Base-by-base conservation (phyloP, 2,329 filamentous ascomycete species). In the Curvularia hawaiiensis region DNA sequence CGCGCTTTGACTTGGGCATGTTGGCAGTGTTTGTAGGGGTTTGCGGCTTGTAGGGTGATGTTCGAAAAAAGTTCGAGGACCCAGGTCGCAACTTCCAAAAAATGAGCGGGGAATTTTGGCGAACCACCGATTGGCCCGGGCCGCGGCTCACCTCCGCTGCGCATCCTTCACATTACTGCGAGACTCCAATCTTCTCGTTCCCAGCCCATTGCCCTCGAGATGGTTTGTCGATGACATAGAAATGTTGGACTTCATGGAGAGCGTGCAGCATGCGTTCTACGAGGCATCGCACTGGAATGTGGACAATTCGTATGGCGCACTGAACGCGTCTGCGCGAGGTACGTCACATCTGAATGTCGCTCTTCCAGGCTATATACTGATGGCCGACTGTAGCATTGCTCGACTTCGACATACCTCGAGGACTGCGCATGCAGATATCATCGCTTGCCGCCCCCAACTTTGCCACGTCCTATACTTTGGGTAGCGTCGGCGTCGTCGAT, bases 181-280 rank as follows among this genome's bases (percentile, higher is more conserved):
- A 44, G 52, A 54, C 54, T 43, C 52, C 54, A 53, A 57, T 39
- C 12, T 41, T 40, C 41, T 26, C 28, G 28, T 40, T 38, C 40
- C 44, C 46, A 50, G 52, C 46, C 51, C 52, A 46, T 33, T 31
- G 41, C 24, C 20, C 50, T 51, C 55, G 55, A 54, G 30, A 75
- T 73, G 71, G 54, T 66, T 63, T 61, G 52, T 55, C 58, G 55
- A 56, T 62, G 49, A 67, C 61, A 63, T 46, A 69, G 82, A 74
- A 68, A 97, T 97, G 93, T 88, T 95, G 80, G 90, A 93, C 79
- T 97, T 97, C 82, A 96, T 97, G 91, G 92, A 96, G 79, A 94
- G 96, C 82, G 89, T 97, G 81, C 92, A 96, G 79, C 85, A 90
- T 79, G 90, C 91, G 71, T 97, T 97, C 80, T 91, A 92, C 77